These are phyloP conservation scores for Ganoderma multipileum DNA, from an alignment of 1,284 basidiomycete species.

Conservation along the genomic window DNA sequence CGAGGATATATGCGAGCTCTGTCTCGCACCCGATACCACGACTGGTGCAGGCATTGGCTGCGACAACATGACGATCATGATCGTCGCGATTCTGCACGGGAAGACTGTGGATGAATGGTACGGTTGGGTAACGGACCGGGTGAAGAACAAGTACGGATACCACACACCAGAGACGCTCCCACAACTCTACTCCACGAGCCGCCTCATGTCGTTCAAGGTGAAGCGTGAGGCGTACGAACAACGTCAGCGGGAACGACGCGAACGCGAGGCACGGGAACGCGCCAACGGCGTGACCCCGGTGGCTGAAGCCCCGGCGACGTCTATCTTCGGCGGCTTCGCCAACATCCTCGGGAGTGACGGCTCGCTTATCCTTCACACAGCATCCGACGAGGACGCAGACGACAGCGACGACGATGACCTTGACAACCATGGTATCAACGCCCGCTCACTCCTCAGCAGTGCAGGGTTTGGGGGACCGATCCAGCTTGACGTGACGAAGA, in stretches of 20 bases:
- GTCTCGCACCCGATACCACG: constrained; percentile 93
- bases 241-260: constrained; percentile 46
- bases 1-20: constrained; percentile 92
- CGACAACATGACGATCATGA: constrained; percentile 98
- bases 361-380: constrained; percentile 29
- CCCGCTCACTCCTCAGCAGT: constrained; percentile 54
- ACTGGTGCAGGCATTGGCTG: constrained; percentile 94
- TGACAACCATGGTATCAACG: constrained; percentile 43
- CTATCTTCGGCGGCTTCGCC: constrained; percentile 36
- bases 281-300: constrained; percentile 11
- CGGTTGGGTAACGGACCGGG: constrained; percentile 87
- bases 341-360: constrained; percentile 50
- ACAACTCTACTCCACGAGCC: constrained; percentile 69
- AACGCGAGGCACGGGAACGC: constrained; percentile 48
- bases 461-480: constrained; percentile 42
- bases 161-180: constrained; percentile 73
- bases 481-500: constrained; percentile 55
- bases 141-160: constrained; percentile 77
- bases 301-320: constrained; percentile 42
- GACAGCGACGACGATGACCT: constrained; percentile 60
- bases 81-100: constrained; percentile 89
- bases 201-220: constrained; percentile 65
- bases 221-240: constrained; percentile 61
- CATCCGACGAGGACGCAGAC: constrained; percentile 54
- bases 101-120: constrained; percentile 94